phyloP scores from a whole-genome alignment of 1,284 basidiomycete genomes.

The Athelia sp. region DNA sequence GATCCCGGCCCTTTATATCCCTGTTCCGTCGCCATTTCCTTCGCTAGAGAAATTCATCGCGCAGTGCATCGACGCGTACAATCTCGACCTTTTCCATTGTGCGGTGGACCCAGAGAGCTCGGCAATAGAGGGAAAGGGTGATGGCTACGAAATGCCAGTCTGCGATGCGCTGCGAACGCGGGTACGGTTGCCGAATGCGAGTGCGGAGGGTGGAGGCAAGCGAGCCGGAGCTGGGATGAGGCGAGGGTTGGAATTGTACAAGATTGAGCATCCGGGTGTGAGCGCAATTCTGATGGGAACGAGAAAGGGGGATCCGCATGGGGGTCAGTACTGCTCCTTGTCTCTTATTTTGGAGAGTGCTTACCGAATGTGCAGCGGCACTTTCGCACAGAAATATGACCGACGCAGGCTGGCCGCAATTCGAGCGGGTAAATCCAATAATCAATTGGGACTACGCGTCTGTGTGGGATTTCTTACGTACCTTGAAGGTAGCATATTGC shows the following conservation, averaged over 20 bases:
- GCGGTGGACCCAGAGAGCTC: neutral
- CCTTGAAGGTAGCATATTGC: conserved; percentile 82
- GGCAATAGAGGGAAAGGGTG: neutral
- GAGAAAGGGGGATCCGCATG: conserved; percentile 85
- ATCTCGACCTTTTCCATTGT: conserved; percentile 70
- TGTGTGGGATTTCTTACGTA: conserved; percentile 85
- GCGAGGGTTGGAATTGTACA: conserved; percentile 73
- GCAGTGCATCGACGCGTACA: conserved; percentile 61
- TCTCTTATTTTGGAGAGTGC: no score
- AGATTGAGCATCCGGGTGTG: conserved; percentile 58
- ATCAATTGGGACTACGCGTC: conserved; percentile 92
- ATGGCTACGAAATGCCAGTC: neutral
- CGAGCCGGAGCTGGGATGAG: conserved; percentile 82
- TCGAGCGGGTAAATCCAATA: conserved; percentile 93
- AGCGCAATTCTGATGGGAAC: conserved; percentile 89
- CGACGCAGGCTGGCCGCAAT: conserved; percentile 84
- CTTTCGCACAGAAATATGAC: conserved; percentile 75
- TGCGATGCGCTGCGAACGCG: no score
- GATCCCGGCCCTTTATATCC: conserved; percentile 84
- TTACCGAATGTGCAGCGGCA: no score
- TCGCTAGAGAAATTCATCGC: conserved; percentile 84
- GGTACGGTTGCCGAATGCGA: no score
- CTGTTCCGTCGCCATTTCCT: conserved; percentile 84
- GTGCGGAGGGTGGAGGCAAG: conserved; percentile 28
- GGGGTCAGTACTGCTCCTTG: conserved; percentile 67